Evolutionary conservation across 2,329 filamentous ascomycete species (phyloP).

Genomic region (Aspergillus hiratsukae): DNA sequence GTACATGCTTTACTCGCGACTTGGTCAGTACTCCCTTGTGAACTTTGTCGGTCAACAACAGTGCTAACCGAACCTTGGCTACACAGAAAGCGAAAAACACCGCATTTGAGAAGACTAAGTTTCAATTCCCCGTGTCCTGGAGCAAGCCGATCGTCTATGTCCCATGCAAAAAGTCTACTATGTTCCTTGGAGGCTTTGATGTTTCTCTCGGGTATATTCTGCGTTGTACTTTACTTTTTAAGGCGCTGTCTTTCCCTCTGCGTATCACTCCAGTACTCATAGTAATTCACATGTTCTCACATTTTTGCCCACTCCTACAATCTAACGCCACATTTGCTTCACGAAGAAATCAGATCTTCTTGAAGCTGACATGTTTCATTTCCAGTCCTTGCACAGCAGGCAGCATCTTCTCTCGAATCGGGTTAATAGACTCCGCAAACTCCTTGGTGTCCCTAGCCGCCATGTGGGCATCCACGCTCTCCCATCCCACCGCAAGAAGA

Average conservation of each 20-base stretch:
- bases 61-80: constrained; percentile 7
- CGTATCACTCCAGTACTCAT: not conserved
- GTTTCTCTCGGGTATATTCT: constrained; percentile 15
- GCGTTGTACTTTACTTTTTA: constrained; percentile 32
- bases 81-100: constrained; percentile 70
- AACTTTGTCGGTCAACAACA: not conserved
- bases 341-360: constrained; percentile 19
- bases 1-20: constrained; percentile 97
- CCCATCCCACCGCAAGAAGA: constrained; percentile 53
- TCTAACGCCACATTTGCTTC: constrained; percentile 1
- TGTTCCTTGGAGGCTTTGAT: constrained; percentile 20
- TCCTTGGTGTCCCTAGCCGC: constrained; percentile 41
- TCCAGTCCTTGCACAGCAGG: constrained; percentile 36
- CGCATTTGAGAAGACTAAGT: constrained; percentile 50
- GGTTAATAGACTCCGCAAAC: constrained; percentile 41
- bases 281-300: too few relatives aligned
- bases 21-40: constrained; percentile 56
- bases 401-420: constrained; percentile 40
- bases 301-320: constrained; percentile 5
- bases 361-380: constrained; percentile 44
- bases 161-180: constrained; percentile 21
- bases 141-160: constrained; percentile 7
- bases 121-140: constrained; percentile 7
- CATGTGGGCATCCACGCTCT: constrained; percentile 48
- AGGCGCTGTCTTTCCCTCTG: constrained; percentile 18